Base-by-base conservation (phyloP, 768 basidiomycete species). In the Tulasnella sp. region DNA sequence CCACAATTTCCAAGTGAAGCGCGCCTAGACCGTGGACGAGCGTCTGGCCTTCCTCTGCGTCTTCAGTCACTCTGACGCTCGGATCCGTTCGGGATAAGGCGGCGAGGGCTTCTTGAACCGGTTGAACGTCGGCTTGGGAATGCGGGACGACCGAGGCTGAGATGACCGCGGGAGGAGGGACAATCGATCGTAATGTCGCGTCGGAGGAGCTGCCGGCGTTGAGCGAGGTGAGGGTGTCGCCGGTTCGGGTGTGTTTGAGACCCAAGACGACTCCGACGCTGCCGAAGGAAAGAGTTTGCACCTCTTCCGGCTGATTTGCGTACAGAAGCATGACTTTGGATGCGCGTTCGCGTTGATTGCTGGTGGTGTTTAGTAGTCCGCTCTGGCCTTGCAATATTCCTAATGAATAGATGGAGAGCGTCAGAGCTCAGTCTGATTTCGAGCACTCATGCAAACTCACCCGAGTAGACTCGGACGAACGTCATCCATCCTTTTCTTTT, bases 401-500 rank as follows among this genome's bases (percentile, higher is more conserved):
- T 92, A 71, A 17, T 47, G 6, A 22, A 22, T 7, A 7, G 44
- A 68, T 71, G 39, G 40, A 67, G 62, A 14, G 62, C 19, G 16
- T 64, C n/a, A 34, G n/a, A 62, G 17, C 52, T 17, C 17, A 32
- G 62, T 16, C 3, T 17, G 34, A n/a, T 39, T 11, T 8, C 12
- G 29, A 7, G 2, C 4, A 29, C 12, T 26, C 34, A 39, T n/a
- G 44, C 17, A 47, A n/a, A 79, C 82, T 74, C 78, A 91, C 92
- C 93, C 69, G 92, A 93, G 79, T 95, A 95, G 22, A 95, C 86
- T 32, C 93, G 84, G 42, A 95, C 89, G 78, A 93, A 95, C 1
- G 93, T 94, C 92, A 95, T 93, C 93, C 93, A 95, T 29, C 93
- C 93, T 76, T 84, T 85, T 72, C 81, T 86, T 72, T 87, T 88